These are phyloP conservation scores for Wakefieldia striispora DNA, from an alignment of 768 basidiomycete genomes.

Conservation along the genomic window DNA sequence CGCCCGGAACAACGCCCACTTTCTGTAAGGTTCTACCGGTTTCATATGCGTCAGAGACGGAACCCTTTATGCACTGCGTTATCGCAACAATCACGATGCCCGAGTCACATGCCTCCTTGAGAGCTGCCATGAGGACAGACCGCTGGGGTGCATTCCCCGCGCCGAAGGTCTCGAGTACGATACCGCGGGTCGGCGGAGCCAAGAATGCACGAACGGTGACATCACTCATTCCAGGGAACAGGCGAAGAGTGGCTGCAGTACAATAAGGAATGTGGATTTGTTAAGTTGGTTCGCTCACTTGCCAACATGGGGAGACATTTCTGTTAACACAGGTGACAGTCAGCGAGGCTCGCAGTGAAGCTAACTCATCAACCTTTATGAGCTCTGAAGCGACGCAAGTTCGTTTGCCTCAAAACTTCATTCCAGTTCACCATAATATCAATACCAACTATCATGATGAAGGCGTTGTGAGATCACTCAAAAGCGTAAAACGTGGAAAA, in stretches of 20 bases:
- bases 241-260: slow-evolving; percentile 67
- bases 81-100: slow-evolving; percentile 90
- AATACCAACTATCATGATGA: slow-evolving; percentile 64
- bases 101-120: slow-evolving; percentile 78
- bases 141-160: slow-evolving; percentile 91
- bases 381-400: slow-evolving; percentile 71
- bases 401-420: slow-evolving; percentile 80
- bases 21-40: slow-evolving; percentile 68
- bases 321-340: slow-evolving; percentile 37
- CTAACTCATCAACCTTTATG: slow-evolving; percentile 58
- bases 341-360: slow-evolving; percentile 3
- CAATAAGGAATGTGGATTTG: slow-evolving; percentile 14
- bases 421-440: slow-evolving; percentile 90
- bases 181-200: slow-evolving; percentile 68
- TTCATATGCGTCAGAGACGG: slow-evolving; percentile 82
- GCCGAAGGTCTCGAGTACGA: slow-evolving; percentile 90
- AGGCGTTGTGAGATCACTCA: slow-evolving; percentile 3
- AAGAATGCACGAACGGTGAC: slow-evolving; percentile 76
- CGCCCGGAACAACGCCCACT: slow-evolving; percentile 79
- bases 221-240: slow-evolving; percentile 85
- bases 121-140: slow-evolving; percentile 66
- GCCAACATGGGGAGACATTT: slow-evolving; percentile 82
- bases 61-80: slow-evolving; percentile 84
- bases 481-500: neutral
- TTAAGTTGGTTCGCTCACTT: slow-evolving; percentile 24